Evolutionary conservation across 306 rosid genomes (phyloP).

Genomic region (Pachyrhizus erosus): DNA sequence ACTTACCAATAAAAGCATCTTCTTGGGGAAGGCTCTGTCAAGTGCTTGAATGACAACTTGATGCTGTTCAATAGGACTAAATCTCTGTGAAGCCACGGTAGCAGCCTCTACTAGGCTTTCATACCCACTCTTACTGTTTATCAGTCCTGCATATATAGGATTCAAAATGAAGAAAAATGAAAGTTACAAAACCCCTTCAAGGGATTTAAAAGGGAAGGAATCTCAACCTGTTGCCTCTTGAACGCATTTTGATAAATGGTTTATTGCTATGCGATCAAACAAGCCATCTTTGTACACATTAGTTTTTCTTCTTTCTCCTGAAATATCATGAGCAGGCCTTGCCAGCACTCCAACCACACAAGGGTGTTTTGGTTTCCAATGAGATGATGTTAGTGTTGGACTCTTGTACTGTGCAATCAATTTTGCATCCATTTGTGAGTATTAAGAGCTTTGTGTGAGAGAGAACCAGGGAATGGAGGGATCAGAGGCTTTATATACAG

Average conservation of each 20-base stretch:
- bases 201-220: not conserved
- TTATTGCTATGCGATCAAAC: constrained; percentile 75
- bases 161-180: not conserved
- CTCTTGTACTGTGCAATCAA: constrained; percentile 32
- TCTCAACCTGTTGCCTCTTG: constrained; percentile 80
- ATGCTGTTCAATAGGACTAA: constrained; percentile 58
- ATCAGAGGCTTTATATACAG: not conserved
- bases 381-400: constrained; percentile 40
- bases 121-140: constrained; percentile 71
- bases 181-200: not conserved
- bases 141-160: constrained; percentile 56
- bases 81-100: constrained; percentile 50
- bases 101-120: constrained; percentile 84
- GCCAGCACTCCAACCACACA: constrained; percentile 53
- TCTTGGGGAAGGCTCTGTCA: constrained; percentile 67
- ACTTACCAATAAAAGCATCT: constrained; percentile 65
- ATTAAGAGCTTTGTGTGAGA: constrained; percentile 1
- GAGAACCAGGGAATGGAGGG: not conserved
- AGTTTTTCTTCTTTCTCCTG: constrained; percentile 43
- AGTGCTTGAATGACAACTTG: constrained; percentile 66
- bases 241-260: constrained; percentile 69
- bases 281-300: constrained; percentile 63
- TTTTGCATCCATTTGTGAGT: constrained; percentile 67
- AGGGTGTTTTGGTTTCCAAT: constrained; percentile 39
- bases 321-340: constrained; percentile 45